phyloP scores from a whole-genome alignment of 192 early-diverging fungal genomes.

The Coemansia sp. region DNA sequence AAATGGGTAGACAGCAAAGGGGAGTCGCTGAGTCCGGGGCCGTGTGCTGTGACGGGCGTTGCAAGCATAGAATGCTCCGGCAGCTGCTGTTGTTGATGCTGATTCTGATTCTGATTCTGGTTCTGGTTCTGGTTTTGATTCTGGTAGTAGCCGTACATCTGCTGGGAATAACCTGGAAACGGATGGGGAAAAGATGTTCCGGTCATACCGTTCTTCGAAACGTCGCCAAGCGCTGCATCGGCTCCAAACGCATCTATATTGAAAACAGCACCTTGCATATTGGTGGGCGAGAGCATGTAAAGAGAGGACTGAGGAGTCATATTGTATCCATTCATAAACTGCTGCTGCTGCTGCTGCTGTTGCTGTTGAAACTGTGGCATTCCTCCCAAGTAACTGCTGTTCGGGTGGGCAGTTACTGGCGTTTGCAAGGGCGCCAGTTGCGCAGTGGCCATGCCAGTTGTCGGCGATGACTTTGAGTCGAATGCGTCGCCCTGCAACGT shows the following conservation, averaged over 20 bases:
- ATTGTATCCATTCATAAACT: constrained; percentile 17
- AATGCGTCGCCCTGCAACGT: not conserved
- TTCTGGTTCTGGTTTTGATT: not conserved
- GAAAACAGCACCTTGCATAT: constrained; percentile 15
- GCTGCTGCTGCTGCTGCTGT: constrained; percentile 25
- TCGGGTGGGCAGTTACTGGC: constrained; percentile 12
- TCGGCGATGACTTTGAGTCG: constrained; percentile 6
- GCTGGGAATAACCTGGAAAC: constrained; percentile 8
- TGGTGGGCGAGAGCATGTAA: constrained; percentile 32
- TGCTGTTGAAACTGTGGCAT: constrained; percentile 24
- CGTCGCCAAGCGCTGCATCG: constrained; percentile 3
- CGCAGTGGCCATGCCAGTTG: constrained; percentile 5
- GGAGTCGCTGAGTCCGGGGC: constrained; percentile 17
- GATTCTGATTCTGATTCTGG: not conserved
- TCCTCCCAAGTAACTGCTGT: constrained; percentile 13
- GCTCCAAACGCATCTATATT: constrained; percentile 27
- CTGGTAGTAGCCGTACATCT: constrained; percentile 9
- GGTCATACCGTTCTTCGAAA: not conserved
- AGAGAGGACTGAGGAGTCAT: constrained; percentile 37
- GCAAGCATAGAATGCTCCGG: constrained; percentile 17
- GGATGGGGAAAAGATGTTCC: constrained; percentile 5
- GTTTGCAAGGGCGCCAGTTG: constrained; percentile 22
- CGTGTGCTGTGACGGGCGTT: constrained; percentile 15
- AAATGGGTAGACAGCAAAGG: constrained; percentile 20
- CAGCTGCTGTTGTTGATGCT: constrained; percentile 24